These are phyloP conservation scores for Lentinula guzmanii DNA, from an alignment of 768 basidiomycete species.

Conservation along the genomic window DNA sequence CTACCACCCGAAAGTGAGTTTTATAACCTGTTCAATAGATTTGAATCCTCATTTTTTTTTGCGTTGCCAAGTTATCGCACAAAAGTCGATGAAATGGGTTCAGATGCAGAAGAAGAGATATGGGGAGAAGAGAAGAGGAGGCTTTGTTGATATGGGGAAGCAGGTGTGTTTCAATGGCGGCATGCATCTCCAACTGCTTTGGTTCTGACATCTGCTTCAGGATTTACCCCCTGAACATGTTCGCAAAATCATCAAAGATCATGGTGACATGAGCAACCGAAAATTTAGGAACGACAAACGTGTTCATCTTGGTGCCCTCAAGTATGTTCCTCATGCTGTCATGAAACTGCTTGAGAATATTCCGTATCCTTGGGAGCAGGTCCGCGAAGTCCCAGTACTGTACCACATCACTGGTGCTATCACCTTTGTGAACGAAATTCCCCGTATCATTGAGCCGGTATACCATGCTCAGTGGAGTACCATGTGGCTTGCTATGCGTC, in stretches of 20 bases:
- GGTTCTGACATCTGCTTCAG: slow-evolving; percentile 31
- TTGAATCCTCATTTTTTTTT: slow-evolving; percentile 9
- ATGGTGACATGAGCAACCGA: slow-evolving; percentile 98
- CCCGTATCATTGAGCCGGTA: slow-evolving; percentile 92
- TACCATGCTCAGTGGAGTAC: slow-evolving; percentile 99
- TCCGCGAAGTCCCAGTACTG: slow-evolving; percentile 95
- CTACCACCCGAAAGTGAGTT: slow-evolving; percentile 40
- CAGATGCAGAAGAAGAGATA: slow-evolving; percentile 92
- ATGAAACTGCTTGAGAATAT: slow-evolving; percentile 99
- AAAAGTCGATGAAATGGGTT: slow-evolving; percentile 95
- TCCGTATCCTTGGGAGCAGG: slow-evolving; percentile 98
- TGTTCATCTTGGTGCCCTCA: slow-evolving; percentile 95
- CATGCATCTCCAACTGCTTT: slow-evolving; percentile 9
- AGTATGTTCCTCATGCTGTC: slow-evolving; percentile 98
- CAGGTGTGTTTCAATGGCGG: slow-evolving; percentile 48
- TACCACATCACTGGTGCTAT: slow-evolving; percentile 99
- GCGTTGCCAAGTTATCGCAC: slow-evolving; percentile 52
- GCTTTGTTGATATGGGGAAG: slow-evolving; percentile 89
- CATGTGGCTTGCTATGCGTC: slow-evolving; percentile 99
- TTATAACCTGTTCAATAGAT: slow-evolving; percentile 5
- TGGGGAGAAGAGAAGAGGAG: slow-evolving; percentile 85
- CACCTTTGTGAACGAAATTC: slow-evolving; percentile 98
- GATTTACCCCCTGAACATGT: slow-evolving; percentile 97
- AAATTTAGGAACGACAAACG: slow-evolving; percentile 99
- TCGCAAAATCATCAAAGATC: slow-evolving; percentile 99